phyloP scores from a whole-genome alignment of 495 filamentous ascomycete species.

The Xylaria palmicola region DNA sequence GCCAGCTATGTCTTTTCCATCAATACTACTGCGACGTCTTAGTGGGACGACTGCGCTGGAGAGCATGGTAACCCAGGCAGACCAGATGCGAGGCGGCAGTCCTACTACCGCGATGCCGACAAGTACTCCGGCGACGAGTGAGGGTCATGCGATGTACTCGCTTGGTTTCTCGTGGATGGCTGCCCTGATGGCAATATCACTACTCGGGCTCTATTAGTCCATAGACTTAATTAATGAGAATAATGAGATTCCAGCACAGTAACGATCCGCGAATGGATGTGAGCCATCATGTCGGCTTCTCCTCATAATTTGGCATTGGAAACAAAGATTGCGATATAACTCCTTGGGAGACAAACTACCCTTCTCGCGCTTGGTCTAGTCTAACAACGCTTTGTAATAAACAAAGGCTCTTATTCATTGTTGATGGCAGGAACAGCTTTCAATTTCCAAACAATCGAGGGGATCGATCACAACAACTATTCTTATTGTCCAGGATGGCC shows the following conservation, averaged over 20 bases:
- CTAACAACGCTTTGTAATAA: background rate
- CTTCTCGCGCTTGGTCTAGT: background rate
- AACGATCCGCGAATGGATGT: background rate
- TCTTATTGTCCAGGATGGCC: background rate
- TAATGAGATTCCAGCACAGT: background rate
- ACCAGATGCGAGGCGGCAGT: too few relatives aligned
- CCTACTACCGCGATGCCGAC: background rate
- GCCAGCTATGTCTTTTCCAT: conserved; percentile 63
- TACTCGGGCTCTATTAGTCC: background rate
- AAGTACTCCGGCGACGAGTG: background rate
- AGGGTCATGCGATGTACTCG: background rate
- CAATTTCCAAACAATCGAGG: too few relatives aligned
- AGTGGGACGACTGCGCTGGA: conserved; percentile 12
- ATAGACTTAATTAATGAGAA: background rate
- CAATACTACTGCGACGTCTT: conserved; percentile 33
- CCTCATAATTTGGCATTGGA: background rate
- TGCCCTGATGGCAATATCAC: background rate
- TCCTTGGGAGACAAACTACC: background rate
- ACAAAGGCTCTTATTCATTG: background rate
- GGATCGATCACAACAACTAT: too few relatives aligned
- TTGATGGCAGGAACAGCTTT: too few relatives aligned
- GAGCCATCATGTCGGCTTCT: background rate
- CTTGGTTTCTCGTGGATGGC: background rate
- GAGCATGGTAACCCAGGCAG: background rate
- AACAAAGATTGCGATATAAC: background rate